Conservation (phyloP, 2,329 filamentous ascomycete genomes). For the Clarireedia hainanense region DNA sequence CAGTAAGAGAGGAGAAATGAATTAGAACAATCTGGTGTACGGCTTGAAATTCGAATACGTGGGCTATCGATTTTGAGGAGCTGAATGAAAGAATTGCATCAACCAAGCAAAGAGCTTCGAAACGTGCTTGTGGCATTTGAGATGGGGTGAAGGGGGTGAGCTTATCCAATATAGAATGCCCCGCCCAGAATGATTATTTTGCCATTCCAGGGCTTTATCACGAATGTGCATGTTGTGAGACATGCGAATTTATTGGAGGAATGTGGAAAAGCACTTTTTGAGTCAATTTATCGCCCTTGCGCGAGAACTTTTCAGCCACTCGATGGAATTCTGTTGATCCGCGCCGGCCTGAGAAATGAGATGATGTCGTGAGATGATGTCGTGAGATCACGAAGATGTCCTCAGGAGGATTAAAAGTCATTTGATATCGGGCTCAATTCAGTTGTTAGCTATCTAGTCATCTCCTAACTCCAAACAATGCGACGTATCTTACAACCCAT, state of each 20-base stretch:
- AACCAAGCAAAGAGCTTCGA: not conserved
- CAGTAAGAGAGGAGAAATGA: not conserved
- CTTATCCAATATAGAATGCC: too few species aligned
- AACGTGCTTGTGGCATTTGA: not conserved
- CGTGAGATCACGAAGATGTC: too few species aligned
- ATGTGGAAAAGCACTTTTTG: not conserved
- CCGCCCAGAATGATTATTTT: too few species aligned
- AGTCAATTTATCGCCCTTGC: not conserved
- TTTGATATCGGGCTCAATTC: too few species aligned
- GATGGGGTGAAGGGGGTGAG: too few species aligned
- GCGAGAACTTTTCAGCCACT: not conserved
- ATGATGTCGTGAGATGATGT: not conserved
- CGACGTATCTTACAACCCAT: not conserved
- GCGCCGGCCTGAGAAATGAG: not conserved
- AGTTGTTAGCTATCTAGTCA: not conserved
- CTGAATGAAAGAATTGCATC: not conserved
- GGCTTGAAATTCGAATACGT: not conserved
- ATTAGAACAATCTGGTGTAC: not conserved
- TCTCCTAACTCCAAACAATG: not conserved
- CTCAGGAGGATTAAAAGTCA: too few species aligned
- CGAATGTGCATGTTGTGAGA: not conserved
- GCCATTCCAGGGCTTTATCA: too few species aligned
- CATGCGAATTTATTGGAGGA: not conserved
- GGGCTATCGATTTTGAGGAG: too few species aligned
- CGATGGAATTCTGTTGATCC: not conserved